A percentile compares a stretch with the other conserved stretches of the same genome.
These are phyloP conservation scores for Cyberlindnera sargentensis DNA, from an alignment of 805 yeast genomes.

Conservation along the genomic window DNA sequence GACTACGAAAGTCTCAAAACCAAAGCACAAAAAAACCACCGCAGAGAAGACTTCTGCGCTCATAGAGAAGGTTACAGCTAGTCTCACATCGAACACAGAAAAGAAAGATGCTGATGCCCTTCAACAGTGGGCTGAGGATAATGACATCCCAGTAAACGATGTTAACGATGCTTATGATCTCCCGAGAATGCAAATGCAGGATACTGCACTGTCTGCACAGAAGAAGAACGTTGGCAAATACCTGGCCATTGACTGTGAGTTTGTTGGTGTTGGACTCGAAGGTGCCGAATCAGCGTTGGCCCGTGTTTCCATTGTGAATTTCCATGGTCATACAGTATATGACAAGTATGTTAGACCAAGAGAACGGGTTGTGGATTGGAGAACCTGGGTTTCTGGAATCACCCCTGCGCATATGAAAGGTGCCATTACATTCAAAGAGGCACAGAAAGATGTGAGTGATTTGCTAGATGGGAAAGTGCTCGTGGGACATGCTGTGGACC, in stretches of 20 bases:
- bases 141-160: conserved; percentile 21
- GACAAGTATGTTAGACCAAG: conserved; percentile 74
- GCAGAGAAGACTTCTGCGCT: conserved; percentile 4
- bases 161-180: conserved; percentile 17
- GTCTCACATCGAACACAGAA: conserved; percentile 12
- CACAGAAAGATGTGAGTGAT: conserved; percentile 49
- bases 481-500: conserved; percentile 81
- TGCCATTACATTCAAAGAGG: conserved; percentile 63
- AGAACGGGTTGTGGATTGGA: conserved; percentile 78
- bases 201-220: conserved; percentile 17
- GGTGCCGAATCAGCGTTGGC: conserved; percentile 71
- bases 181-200: conserved; percentile 5
- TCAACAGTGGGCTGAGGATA: conserved; percentile 23
- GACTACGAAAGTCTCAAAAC: conserved; percentile 2
- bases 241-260: conserved; percentile 86
- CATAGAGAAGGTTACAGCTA: conserved; percentile 13
- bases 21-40: conserved; percentile 6
- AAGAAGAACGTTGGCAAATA: conserved; percentile 58
- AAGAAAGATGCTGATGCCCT: conserved; percentile 6
- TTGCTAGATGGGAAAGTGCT: conserved; percentile 49
- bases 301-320: conserved; percentile 82
- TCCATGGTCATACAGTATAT: conserved; percentile 60
- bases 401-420: conserved; percentile 58
- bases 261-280: conserved; percentile 82
- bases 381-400: conserved; percentile 90